Evolutionary conservation across 768 basidiomycete genomes (phyloP), one percentile per base, ranked within the genome.

Genomic region (Gymnopilus dilepis): DNA sequence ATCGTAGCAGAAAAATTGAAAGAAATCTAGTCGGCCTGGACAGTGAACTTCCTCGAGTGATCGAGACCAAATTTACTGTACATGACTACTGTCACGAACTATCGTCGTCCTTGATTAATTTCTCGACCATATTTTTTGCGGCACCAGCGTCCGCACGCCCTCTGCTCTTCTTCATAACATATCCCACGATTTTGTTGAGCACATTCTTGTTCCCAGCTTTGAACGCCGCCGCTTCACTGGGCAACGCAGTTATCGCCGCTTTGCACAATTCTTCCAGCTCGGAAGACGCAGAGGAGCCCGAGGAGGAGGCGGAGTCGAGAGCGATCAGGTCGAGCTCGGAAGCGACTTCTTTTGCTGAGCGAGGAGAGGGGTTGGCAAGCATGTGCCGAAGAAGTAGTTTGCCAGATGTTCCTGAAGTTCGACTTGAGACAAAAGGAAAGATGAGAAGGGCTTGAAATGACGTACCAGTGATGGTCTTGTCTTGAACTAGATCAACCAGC

Each of bases 81-180:
- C n/a, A n/a, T n/a, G n/a, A n/a, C n/a, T n/a, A n/a, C n/a, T n/a
- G n/a, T n/a, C n/a, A n/a, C 65, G 37, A 53, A 45, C 63, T 11
- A 9, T 61, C 62, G 22, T 58, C 24, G 30, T 31, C 37, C 8
- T 41, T 37, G 34, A 88, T 76, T 53, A 87, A 64, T 56, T 78
- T 77, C 56, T 81, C 77, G 42, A 97, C 67, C 61, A 80, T 74
- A 28, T 71, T 74, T 67, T 77, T 84, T 19, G 84, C 86, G 26
- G 77, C 77, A 59, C 81, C 79, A 0, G 94, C 91, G 74, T 97
- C 88, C 13, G 89, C 93, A 45, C 86, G 82, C 15, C 97, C 97
- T 60, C 85, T 79, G 64, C 87, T 92, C 52, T 83, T 73, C 73
- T 87, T 89, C 92, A 98, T 95, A 28, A 97, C 92, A 67, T 85